phyloP scores from a whole-genome alignment of 495 filamentous ascomycete genomes.

The Margaritispora aquatica region DNA sequence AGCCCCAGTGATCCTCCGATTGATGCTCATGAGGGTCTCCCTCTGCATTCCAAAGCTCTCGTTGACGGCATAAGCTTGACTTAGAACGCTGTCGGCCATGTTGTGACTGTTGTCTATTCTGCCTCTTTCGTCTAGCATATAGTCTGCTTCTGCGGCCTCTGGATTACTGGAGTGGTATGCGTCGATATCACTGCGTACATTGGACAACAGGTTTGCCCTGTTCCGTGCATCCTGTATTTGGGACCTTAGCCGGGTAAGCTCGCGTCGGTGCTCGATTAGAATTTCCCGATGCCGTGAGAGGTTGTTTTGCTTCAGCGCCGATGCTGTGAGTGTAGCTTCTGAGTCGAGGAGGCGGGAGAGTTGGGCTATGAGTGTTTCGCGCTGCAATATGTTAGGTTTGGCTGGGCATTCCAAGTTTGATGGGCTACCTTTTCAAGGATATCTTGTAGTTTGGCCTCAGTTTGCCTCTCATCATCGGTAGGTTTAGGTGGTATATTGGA shows the following conservation, averaged over 20 bases:
- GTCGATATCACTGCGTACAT: slow-evolving; percentile 86
- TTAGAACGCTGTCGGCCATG: slow-evolving; percentile 83
- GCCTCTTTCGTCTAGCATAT: slow-evolving; percentile 88
- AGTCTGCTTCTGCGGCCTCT: slow-evolving; percentile 78
- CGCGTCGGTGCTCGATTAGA: slow-evolving; percentile 77
- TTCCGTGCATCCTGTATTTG: slow-evolving; percentile 68
- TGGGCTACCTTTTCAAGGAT: slow-evolving; percentile 63
- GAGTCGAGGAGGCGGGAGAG: slow-evolving; percentile 89
- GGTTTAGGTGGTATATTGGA: slow-evolving; percentile 75
- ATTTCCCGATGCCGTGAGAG: slow-evolving; percentile 88
- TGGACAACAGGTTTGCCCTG: slow-evolving; percentile 84
- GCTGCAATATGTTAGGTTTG: slow-evolving; percentile 41
- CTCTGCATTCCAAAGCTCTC: slow-evolving; percentile 84
- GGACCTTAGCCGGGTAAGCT: slow-evolving; percentile 65
- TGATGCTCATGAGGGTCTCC: slow-evolving; percentile 79
- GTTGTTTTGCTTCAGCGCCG: slow-evolving; percentile 91
- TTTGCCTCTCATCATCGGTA: slow-evolving; percentile 73
- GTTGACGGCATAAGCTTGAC: slow-evolving; percentile 95
- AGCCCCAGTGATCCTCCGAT: slow-evolving; percentile 78
- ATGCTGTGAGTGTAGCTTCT: slow-evolving; percentile 81
- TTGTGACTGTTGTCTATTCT: slow-evolving; percentile 82
- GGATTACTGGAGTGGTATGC: slow-evolving; percentile 80
- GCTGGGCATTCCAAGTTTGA: neutral
- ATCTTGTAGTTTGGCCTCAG: slow-evolving; percentile 78
- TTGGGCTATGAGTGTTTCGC: slow-evolving; percentile 74